Evolutionary conservation across 108 stramenopile genomes (phyloP), one percentile per base, ranked within the genome.

Genomic region (Heterococcus sp.): DNA sequence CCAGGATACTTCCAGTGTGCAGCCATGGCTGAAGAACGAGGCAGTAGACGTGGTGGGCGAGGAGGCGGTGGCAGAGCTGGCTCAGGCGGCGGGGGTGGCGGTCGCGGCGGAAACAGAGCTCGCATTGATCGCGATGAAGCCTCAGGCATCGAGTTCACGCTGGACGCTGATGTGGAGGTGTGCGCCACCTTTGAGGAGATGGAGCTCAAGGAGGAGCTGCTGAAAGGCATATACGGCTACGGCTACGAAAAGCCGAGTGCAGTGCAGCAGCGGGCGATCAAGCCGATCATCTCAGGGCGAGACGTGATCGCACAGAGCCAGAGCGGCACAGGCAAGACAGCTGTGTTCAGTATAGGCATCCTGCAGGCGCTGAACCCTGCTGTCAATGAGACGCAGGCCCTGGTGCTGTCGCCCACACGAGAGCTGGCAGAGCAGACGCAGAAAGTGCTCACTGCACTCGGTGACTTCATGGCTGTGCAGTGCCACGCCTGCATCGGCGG

Each of bases 301-400:
- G 97, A 99, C 89, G 89, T 99, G 85, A 98, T 99, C 82, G 99
- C 99, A 33, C 99, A 99, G 90, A 93, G 94, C 68, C 97, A 99
- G 88, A 97, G 96, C 66, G 99, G 99, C 77, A 99, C 98, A 2
- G 93, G 93, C 5, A 95, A 97, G 82, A 96, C 95, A 14, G 96
- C 95, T 3, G 96, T 97, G 38, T 99, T 99, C 86, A 93, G 92
- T 67, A 97, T 98, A 81, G 88, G 94, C n/a, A 78, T 93, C 3
- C 86, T 99, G 36, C 96, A 97, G 86, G 46, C 92, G 32, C 76
- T 97, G 68, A 92, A 96, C 71, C 89, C 90, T 36, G 84, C 89
- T 28, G 68, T 69, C 1, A 89, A 90, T 37, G 93, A 96, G 33
- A 87, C 90, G 0, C 98, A 99, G 87, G 95, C 93, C 2, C 74